Evolutionary conservation across 768 basidiomycete genomes (phyloP).

Genomic region (Gloeopeniophorella convolvens): DNA sequence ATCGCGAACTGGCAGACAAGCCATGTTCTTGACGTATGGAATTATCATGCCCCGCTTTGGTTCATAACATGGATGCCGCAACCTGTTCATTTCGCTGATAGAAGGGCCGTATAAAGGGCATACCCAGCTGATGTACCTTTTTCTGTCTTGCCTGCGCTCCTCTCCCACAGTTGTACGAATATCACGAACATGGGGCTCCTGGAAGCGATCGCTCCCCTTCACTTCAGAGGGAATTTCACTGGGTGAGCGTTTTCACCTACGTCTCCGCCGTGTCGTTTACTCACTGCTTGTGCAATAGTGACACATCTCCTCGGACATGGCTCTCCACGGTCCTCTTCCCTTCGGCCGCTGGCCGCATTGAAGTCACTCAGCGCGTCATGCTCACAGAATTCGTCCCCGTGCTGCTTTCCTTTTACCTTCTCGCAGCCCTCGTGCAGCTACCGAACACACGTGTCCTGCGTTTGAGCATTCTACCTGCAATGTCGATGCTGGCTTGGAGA

Average conservation of each 20-base stretch:
- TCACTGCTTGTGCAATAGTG: neutral
- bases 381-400: constrained; percentile 36
- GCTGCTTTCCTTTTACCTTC: constrained; percentile 40
- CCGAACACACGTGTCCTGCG: constrained; percentile 40
- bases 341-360: constrained; percentile 1
- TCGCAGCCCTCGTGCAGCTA: constrained; percentile 47
- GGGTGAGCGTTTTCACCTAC: neutral
- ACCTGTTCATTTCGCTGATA: neutral
- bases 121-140: too few species aligned
- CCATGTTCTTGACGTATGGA: too few species aligned
- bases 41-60: neutral
- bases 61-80: neutral
- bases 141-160: neutral
- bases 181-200: constrained; percentile 9
- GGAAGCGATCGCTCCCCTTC: neutral
- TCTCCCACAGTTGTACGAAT: neutral
- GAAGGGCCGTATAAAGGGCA: neutral
- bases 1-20: too few species aligned
- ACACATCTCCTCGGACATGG: constrained; percentile 4
- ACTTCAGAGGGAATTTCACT: neutral
- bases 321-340: constrained; percentile 11
- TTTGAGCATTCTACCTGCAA: constrained; percentile 42
- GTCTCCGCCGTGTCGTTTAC: neutral
- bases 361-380: constrained; percentile 14
- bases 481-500: constrained; percentile 39